These are phyloP conservation scores for Beauveria caledonica DNA, from an alignment of 2,329 filamentous ascomycete genomes.

Conservation along the genomic window DNA sequence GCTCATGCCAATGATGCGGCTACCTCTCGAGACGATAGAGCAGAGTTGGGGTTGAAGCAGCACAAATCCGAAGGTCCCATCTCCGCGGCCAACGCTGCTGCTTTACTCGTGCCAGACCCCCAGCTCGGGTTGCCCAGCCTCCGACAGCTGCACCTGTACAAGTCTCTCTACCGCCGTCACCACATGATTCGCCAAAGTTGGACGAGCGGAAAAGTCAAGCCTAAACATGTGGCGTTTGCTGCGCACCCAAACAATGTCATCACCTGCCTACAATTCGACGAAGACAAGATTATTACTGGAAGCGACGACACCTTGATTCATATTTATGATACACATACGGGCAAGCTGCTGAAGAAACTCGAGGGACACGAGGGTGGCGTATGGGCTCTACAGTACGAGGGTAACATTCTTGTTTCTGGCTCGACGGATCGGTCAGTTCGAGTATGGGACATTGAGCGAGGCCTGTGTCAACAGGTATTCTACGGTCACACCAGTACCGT, in stretches of 20 bases:
- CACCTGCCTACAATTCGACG: constrained; percentile 94
- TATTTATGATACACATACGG: constrained; percentile 95
- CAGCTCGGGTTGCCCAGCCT: constrained; percentile 70
- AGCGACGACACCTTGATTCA: constrained; percentile 98
- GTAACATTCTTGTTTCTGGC: constrained; percentile 88
- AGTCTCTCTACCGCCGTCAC: constrained; percentile 90
- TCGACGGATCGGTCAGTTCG: constrained; percentile 95
- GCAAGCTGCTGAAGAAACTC: constrained; percentile 71
- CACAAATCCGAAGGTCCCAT: constrained; percentile 72
- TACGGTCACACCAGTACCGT: constrained; percentile 97
- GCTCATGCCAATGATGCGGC: constrained; percentile 40
- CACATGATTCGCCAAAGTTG: constrained; percentile 85
- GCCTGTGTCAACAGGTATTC: constrained; percentile 88
- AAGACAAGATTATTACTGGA: constrained; percentile 94
- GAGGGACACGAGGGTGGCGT: constrained; percentile 95
- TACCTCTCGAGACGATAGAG: constrained; percentile 33
- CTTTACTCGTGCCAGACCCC: constrained; percentile 71
- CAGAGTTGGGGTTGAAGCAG: constrained; percentile 32
- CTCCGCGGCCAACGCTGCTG: constrained; percentile 79
- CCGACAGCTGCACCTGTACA: constrained; percentile 83
- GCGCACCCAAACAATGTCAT: constrained; percentile 95
- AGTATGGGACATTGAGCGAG: constrained; percentile 97
- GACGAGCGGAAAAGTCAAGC: constrained; percentile 79
- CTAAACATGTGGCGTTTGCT: constrained; percentile 89
- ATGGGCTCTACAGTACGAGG: constrained; percentile 94